Conservation (phyloP, 305 asterid genomes). For the Plantago lanceolata region DNA sequence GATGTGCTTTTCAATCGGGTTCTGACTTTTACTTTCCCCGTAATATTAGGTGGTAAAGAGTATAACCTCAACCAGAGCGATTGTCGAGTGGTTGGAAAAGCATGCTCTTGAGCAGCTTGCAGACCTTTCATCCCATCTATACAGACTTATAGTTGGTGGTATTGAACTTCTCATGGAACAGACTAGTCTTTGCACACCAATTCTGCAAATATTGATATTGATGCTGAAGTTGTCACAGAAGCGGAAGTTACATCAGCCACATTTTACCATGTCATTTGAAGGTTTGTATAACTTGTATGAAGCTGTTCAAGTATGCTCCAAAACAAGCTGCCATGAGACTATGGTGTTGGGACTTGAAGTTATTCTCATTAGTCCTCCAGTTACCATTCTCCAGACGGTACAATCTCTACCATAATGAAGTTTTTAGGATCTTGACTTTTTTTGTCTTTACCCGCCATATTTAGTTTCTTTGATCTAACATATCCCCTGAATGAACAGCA, state of each 20-base stretch:
- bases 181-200: slow-evolving; percentile 34
- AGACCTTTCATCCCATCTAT: slow-evolving; percentile 62
- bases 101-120: slow-evolving; percentile 82
- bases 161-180: slow-evolving; percentile 38
- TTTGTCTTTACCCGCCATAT: neutral
- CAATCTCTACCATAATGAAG: neutral
- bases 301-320: slow-evolving; percentile 49
- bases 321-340: slow-evolving; percentile 34
- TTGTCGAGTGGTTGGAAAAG: slow-evolving; percentile 65
- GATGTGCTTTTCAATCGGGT: neutral
- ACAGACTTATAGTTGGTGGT: slow-evolving; percentile 49
- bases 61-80: slow-evolving; percentile 47
- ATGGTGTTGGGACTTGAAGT: slow-evolving; percentile 63
- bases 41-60: slow-evolving; percentile 51
- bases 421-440: neutral
- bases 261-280: slow-evolving; percentile 59
- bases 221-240: slow-evolving; percentile 73
- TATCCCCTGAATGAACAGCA: neutral
- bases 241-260: slow-evolving; percentile 75
- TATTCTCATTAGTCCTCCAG: slow-evolving; percentile 72
- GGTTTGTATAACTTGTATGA: slow-evolving; percentile 52
- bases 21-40: slow-evolving; percentile 6
- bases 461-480: neutral
- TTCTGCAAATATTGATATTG: slow-evolving; percentile 51
- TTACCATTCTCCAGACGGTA: slow-evolving; percentile 56